Evolutionary conservation across 2,329 filamentous ascomycete genomes (phyloP).

Genomic region (Graphilbum sp.): DNA sequence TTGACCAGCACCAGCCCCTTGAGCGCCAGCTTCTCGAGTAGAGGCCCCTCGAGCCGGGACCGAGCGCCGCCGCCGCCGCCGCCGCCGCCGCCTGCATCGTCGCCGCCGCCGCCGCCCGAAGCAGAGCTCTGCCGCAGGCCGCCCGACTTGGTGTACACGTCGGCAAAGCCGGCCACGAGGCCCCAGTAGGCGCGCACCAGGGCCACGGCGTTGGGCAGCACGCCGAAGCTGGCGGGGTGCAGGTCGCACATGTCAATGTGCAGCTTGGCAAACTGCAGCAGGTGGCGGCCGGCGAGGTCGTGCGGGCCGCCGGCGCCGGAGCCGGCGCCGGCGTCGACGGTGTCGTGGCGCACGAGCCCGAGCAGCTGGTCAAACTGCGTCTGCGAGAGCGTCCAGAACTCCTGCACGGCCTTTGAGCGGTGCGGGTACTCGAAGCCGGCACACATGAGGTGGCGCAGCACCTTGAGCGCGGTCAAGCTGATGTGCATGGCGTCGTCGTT

Average conservation of each 20-base stretch:
- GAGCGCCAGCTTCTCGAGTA: constrained; percentile 65
- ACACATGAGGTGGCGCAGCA: constrained; percentile 62
- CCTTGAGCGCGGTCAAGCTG: constrained; percentile 64
- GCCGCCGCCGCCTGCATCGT: constrained; percentile 17
- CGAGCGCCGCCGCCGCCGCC: constrained; percentile 20
- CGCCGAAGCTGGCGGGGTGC: constrained; percentile 69
- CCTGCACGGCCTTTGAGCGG: constrained; percentile 54
- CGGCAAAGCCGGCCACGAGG: constrained; percentile 59
- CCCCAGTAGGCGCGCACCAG: constrained; percentile 77
- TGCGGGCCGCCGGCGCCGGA: no score
- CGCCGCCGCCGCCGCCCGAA: constrained; percentile 17
- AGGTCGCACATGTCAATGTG: constrained; percentile 70
- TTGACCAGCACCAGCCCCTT: constrained; percentile 71
- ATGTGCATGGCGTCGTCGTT: constrained; percentile 53
- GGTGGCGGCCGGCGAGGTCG: constrained; percentile 62
- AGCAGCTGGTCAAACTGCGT: constrained; percentile 66
- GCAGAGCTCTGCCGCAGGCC: constrained; percentile 33
- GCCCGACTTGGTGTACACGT: constrained; percentile 49
- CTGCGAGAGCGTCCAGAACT: constrained; percentile 69
- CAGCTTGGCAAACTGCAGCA: constrained; percentile 80
- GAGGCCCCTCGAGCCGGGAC: constrained; percentile 37
- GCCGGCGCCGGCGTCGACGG: constrained; percentile 24
- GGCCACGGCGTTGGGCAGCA: constrained; percentile 62
- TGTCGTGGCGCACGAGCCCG: constrained; percentile 37
- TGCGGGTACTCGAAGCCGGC: constrained; percentile 74